A percentile compares a stretch with the other conserved stretches of the same genome.
Conservation (phyloP, 257 asterid genomes). For the Verbascum thapsus region DNA sequence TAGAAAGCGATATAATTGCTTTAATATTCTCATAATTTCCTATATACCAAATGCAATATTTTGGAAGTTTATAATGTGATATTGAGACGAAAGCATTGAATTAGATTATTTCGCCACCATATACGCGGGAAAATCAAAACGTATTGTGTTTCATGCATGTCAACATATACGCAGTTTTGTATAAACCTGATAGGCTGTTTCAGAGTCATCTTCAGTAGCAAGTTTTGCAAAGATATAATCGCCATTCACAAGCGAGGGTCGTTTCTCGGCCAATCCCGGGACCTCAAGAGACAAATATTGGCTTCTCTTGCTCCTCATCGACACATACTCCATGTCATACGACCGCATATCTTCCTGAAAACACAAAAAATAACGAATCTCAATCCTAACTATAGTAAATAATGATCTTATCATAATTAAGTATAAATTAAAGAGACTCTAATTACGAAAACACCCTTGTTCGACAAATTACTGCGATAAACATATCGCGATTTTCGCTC, state of each 20-base stretch:
- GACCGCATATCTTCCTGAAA: slow-evolving; percentile 79
- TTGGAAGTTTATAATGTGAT: neutral
- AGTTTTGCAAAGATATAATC: slow-evolving; percentile 61
- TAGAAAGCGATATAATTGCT: too few relatives aligned
- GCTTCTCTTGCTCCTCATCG: slow-evolving; percentile 48
- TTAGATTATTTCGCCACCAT: neutral
- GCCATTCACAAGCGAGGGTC: slow-evolving; percentile 90
- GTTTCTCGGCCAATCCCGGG: slow-evolving; percentile 96
- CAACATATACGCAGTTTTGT: too few relatives aligned
- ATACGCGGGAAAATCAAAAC: neutral
- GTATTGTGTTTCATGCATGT: neutral
- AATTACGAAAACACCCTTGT: too few relatives aligned
- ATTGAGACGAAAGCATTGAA: slow-evolving; percentile 4
- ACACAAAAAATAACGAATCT: slow-evolving; percentile 13
- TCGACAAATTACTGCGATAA: too few relatives aligned
- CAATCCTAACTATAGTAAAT: slow-evolving; percentile 9
- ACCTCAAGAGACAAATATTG: slow-evolving; percentile 77
- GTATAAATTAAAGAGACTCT: too few relatives aligned
- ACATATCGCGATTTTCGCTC: too few relatives aligned
- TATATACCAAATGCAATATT: neutral
- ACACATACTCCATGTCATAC: slow-evolving; percentile 73
- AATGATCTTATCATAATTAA: too few relatives aligned
- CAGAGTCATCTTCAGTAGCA: slow-evolving; percentile 43
- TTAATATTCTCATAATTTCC: too few relatives aligned
- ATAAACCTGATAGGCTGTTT: slow-evolving; percentile 57